Evolutionary conservation across 2,329 filamentous ascomycete genomes (phyloP).

Genomic region (Aspergillus pseudonomiae): DNA sequence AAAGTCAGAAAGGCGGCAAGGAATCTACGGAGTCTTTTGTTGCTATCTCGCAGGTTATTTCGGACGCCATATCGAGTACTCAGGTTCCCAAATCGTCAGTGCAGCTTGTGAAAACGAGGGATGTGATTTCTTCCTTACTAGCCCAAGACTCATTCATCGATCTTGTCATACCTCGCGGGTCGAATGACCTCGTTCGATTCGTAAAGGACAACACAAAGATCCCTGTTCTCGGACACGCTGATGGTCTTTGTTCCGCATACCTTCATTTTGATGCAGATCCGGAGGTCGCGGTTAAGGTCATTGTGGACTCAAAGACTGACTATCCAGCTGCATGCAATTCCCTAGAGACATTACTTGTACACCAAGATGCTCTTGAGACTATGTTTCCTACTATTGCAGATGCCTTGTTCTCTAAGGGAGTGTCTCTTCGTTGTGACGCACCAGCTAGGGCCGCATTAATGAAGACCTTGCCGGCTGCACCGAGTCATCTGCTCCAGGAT

Average conservation of each 20-base stretch:
- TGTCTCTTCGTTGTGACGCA: slow-evolving; percentile 79
- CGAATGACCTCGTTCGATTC: slow-evolving; percentile 85
- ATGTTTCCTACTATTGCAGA: slow-evolving; percentile 72
- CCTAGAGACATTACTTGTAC: slow-evolving; percentile 86
- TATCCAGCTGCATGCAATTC: slow-evolving; percentile 97
- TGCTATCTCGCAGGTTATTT: slow-evolving; percentile 84
- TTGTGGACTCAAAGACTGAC: slow-evolving; percentile 89
- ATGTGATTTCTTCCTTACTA: slow-evolving; percentile 86
- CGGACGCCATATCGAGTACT: slow-evolving; percentile 70
- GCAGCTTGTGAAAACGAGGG: slow-evolving; percentile 90
- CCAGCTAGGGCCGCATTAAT: slow-evolving; percentile 66
- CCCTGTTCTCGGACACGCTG: slow-evolving; percentile 92
- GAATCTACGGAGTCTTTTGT: slow-evolving; percentile 95
- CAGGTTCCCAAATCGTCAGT: slow-evolving; percentile 82
- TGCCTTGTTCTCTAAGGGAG: slow-evolving; percentile 74
- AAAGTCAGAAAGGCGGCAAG: slow-evolving; percentile 69
- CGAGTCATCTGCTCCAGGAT: slow-evolving; percentile 60
- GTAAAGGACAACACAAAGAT: slow-evolving; percentile 92
- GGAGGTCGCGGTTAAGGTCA: slow-evolving; percentile 70
- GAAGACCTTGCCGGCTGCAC: slow-evolving; percentile 47
- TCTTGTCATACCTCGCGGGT: slow-evolving; percentile 89
- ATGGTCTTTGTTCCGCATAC: slow-evolving; percentile 88
- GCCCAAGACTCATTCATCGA: slow-evolving; percentile 86
- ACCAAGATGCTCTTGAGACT: slow-evolving; percentile 68
- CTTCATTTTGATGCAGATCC: slow-evolving; percentile 77